Evolutionary conservation across 2,329 filamentous ascomycete genomes (phyloP).

Genomic region (Ophiostoma piceae): DNA sequence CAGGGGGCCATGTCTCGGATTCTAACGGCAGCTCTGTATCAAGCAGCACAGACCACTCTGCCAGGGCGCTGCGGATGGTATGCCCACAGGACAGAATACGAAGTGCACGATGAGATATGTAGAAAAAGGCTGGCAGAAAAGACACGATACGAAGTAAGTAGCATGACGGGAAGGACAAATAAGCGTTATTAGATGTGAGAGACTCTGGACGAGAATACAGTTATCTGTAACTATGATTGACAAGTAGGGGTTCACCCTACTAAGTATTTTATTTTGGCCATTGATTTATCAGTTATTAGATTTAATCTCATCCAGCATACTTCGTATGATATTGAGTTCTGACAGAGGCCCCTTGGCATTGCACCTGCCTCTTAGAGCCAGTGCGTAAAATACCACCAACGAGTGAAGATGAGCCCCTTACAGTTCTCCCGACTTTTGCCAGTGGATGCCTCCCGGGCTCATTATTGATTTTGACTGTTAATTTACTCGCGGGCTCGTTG

Average conservation of each 20-base stretch:
- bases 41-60: conserved; percentile 7
- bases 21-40: conserved; percentile 9
- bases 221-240: background rate
- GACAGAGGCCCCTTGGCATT: background rate
- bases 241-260: background rate
- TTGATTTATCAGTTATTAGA: background rate
- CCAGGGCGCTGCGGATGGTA: conserved; percentile 6
- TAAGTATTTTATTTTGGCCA: too few relatives aligned
- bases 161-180: background rate
- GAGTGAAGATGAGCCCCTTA: background rate
- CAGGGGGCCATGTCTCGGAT: background rate
- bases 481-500: background rate
- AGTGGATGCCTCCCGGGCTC: background rate
- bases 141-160: background rate
- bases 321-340: background rate
- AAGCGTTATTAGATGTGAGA: background rate
- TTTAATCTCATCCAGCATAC: background rate
- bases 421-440: background rate
- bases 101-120: background rate
- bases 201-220: background rate
- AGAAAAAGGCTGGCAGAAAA: background rate
- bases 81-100: conserved; percentile 4
- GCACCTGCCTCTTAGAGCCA: background rate
- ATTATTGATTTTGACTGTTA: background rate
- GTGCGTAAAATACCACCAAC: background rate